A percentile compares a stretch with the other conserved stretches of the same genome.
phyloP scores from a whole-genome alignment of 305 asterid species.

The Solanum hybrid region DNA sequence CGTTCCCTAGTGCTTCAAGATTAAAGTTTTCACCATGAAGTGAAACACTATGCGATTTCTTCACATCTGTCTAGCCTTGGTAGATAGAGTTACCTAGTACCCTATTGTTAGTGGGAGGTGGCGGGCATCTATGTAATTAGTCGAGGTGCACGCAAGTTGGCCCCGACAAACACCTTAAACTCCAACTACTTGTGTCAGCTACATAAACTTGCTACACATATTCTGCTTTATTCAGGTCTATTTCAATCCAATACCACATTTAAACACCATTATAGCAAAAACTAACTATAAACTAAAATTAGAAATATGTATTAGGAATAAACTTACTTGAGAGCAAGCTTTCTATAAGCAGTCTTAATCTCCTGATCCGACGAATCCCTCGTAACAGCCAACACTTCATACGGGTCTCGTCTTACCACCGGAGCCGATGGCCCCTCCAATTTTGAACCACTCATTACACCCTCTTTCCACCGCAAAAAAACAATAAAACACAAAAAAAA shows the following conservation, averaged over 20 bases:
- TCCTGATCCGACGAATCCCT: slow-evolving; percentile 95
- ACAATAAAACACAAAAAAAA: neutral
- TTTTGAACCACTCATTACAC: slow-evolving; percentile 46
- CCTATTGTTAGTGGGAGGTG: neutral
- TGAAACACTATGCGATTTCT: neutral
- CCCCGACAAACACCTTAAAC: neutral
- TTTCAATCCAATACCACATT: neutral
- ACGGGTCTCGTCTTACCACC: slow-evolving; percentile 74
- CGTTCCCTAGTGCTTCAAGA: neutral
- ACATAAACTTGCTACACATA: neutral
- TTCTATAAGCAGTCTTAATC: slow-evolving; percentile 88
- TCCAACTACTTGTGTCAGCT: neutral
- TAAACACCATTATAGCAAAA: neutral
- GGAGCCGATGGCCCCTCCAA: slow-evolving; percentile 69
- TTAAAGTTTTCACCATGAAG: neutral
- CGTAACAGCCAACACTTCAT: slow-evolving; percentile 78
- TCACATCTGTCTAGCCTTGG: neutral
- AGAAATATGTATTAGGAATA: neutral
- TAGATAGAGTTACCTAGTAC: neutral
- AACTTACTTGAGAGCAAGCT: slow-evolving; percentile 91
- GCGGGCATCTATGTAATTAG: neutral
- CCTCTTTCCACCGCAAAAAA: neutral
- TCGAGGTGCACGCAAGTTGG: neutral
- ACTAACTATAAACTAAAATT: neutral
- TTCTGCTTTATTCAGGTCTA: neutral